phyloP scores from a whole-genome alignment of 257 asterid species.

The Jaltomata sinuosa region DNA sequence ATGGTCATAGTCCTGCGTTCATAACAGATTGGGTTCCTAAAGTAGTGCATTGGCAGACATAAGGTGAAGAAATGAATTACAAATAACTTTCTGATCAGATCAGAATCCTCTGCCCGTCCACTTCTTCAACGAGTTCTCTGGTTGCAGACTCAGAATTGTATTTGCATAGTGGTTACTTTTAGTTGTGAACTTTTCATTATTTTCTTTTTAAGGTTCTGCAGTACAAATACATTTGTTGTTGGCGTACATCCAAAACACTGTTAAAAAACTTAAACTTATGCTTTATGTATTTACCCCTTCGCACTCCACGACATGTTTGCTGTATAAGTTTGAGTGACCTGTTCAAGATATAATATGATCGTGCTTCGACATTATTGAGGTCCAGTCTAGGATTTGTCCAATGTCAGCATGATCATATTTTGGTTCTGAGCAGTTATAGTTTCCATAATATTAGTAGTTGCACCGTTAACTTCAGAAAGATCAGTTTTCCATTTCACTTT shows the following conservation, averaged over 20 bases:
- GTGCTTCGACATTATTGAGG: neutral
- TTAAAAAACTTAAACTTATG: neutral
- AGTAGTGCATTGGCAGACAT: neutral
- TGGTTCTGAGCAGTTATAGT: neutral
- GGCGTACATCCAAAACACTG: neutral
- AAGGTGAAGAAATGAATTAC: neutral
- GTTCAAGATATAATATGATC: neutral
- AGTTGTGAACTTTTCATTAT: neutral
- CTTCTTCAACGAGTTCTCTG: neutral
- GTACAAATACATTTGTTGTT: neutral
- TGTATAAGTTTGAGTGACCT: neutral
- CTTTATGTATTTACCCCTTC: neutral
- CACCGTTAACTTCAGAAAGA: too few species aligned
- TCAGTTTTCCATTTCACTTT: too few species aligned
- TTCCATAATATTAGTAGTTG: neutral
- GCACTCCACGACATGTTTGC: neutral
- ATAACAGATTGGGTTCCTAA: neutral
- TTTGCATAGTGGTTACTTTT: neutral
- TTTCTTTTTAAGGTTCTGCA: neutral
- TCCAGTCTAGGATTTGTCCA: neutral
- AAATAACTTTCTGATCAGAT: neutral
- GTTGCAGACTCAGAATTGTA: neutral
- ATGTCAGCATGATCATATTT: neutral
- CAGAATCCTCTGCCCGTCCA: neutral
- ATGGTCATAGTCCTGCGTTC: neutral